Evolutionary conservation across 768 basidiomycete species (phyloP).

Genomic region (Podaxis sp.): DNA sequence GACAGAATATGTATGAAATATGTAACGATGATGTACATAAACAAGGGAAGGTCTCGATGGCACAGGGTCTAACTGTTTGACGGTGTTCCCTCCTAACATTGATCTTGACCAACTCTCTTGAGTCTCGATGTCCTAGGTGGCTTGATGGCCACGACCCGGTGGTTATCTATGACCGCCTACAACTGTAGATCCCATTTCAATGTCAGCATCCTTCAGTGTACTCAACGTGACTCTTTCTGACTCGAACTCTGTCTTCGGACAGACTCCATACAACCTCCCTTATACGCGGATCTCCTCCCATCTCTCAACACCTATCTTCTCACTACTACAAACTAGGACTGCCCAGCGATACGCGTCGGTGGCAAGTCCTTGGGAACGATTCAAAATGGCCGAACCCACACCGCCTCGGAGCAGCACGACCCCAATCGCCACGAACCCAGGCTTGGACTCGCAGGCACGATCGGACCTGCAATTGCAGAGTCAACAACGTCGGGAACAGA

Average conservation of each 20-base stretch:
- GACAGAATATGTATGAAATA: not conserved
- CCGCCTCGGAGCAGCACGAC: not conserved
- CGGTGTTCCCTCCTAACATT: not conserved
- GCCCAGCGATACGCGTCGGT: not conserved
- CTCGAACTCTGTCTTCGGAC: no score
- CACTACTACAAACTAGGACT: not conserved
- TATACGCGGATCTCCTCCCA: not conserved
- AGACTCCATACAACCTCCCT: no score
- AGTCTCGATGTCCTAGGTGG: not conserved
- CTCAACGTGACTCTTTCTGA: no score
- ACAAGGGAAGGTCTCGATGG: not conserved
- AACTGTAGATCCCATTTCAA: not conserved
- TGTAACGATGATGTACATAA: not conserved
- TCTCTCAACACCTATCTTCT: not conserved
- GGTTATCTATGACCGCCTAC: not conserved
- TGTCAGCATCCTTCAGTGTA: not conserved
- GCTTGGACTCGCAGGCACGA: not conserved
- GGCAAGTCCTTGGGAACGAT: not conserved
- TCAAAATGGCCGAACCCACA: not conserved
- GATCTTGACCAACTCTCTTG: not conserved
- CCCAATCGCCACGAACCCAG: not conserved
- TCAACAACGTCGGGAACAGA: not conserved
- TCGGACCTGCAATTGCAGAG: not conserved
- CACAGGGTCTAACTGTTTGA: not conserved
- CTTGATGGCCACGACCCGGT: not conserved